Conservation (phyloP, 2,329 filamentous ascomycete species). For the Chaetomium strumarium region DNA sequence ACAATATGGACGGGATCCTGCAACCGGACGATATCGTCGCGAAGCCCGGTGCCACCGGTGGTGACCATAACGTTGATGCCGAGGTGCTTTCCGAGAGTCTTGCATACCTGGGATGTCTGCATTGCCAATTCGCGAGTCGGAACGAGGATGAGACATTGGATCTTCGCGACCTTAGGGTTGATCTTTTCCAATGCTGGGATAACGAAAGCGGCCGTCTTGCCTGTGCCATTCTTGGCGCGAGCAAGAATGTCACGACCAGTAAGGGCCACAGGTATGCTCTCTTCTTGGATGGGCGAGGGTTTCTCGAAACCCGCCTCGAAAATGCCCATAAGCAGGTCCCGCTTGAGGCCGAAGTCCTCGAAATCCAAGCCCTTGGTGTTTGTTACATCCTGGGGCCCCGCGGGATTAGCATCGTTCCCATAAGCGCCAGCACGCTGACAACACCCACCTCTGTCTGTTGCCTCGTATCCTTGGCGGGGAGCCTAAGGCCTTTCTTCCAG, state of each 20-base stretch:
- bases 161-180: slow-evolving; percentile 94
- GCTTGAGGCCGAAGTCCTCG: slow-evolving; percentile 92
- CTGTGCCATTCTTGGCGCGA: slow-evolving; percentile 95
- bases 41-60: slow-evolving; percentile 88
- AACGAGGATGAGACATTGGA: slow-evolving; percentile 92
- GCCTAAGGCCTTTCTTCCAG: slow-evolving; percentile 69
- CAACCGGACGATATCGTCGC: slow-evolving; percentile 93
- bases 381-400: slow-evolving; percentile 75
- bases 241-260: slow-evolving; percentile 94
- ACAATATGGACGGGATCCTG: slow-evolving; percentile 95
- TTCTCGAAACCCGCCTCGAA: slow-evolving; percentile 99
- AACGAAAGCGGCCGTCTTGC: slow-evolving; percentile 96
- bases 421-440: background rate
- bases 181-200: slow-evolving; percentile 93
- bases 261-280: slow-evolving; percentile 93
- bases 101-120: slow-evolving; percentile 98
- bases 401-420: background rate
- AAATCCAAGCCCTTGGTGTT: slow-evolving; percentile 97
- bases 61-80: slow-evolving; percentile 99
- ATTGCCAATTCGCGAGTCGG: slow-evolving; percentile 95
- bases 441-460: slow-evolving; percentile 69
- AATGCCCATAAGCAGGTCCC: slow-evolving; percentile 96
- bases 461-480: slow-evolving; percentile 68
- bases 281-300: slow-evolving; percentile 98
- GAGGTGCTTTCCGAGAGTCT: slow-evolving; percentile 94